Evolutionary conservation across 2,329 filamentous ascomycete genomes (phyloP), one percentile per base, ranked within the genome.

Genomic region (Exserohilum turcica): DNA sequence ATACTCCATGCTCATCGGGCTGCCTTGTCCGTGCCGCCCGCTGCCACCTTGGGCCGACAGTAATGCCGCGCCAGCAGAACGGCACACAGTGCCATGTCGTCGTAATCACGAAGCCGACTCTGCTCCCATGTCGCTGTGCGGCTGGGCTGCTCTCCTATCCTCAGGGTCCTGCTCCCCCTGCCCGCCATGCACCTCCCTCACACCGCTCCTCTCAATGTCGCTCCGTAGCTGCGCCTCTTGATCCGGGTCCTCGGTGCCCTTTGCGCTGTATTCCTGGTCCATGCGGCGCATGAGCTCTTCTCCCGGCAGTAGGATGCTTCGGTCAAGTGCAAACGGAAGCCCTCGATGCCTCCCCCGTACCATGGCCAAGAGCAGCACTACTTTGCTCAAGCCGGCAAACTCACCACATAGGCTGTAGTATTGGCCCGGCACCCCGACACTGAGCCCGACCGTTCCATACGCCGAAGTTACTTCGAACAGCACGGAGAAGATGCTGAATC

Each of bases 361-460:
- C 74, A 84, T 85, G 10, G 87, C 83, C 3, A 80, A 75, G 42
- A 81, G 79, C 52, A 87, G 68, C 16, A 86, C 78, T 33, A 87
- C 65, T 71, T 87, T 87, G 67, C 81, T 84, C 10, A 79, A 76
- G 1, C 75, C 74, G 48, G 81, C 79, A 77, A 82, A 82, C 0
- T 78, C 79, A 2, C 84, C 84, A 39, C 76, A 76, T 50, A 87
- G 82, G 45, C 82, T 84, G 63, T 80, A 84, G 42, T 80, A 78
- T 51, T 79, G 73, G 8, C 77, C 75, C 0, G 84, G 82, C 18
- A 84, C 72, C 0, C 85, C 85, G 1, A 82, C 78, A 21, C 80
- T 83, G 13, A 87, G 76, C 3, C 85, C 85, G n/a, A 87, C 84
- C 45, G 81, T 84, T 6, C 83, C 84, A 63, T 87, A 87, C 2